Evolutionary conservation across 2,329 filamentous ascomycete species (phyloP), one percentile per base, ranked within the genome.

Genomic region (Grosmannia clavigera): DNA sequence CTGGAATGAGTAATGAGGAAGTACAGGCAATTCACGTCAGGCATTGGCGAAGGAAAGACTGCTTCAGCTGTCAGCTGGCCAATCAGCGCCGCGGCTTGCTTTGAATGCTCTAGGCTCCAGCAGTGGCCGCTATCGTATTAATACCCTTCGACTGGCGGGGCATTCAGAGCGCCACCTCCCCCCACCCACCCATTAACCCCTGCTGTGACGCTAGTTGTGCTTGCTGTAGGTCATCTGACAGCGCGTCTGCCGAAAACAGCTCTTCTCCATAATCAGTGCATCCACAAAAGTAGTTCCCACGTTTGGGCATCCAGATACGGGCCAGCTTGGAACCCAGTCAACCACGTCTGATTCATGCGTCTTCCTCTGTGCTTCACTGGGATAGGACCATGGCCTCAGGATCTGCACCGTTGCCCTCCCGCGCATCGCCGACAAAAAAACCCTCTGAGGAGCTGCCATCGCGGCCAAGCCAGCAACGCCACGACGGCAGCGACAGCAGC

Each of bases 351-450:
- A 33, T 25, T 57, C 48, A 27, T 7, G 50, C 25, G 16, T 11
- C 25, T 7, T 27, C 22, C 50, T 27, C 9, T 7, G 50, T 3
- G 27, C 31, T 31, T 31, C 31, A 31, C 31, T 7, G 31, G 7
- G 22, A 52, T n/a, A 52, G 38, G n/a, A 46, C 38, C 35, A 63
- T 61, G 61, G 58, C 55, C 0, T 57, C 63, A 38, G 56, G 60
- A 25, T 60, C 63, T 5, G 55, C 61, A 6, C 40, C 27, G 22
- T 43, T 57, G 5, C 57, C 40, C 3, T 65, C 62, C 31, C 63
- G 61, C 5, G 55, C 40, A 3, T 65, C 63, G 38, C 62, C 62
- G 22, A 61, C 62, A 53, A 63, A 61, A 33, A 61, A 60, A 29
- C 59, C 61, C 2, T 61, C 63, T 3, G 60, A 63, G 38, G 63